Conservation (phyloP, 2,329 filamentous ascomycete genomes). For the Ilyonectria destructans region DNA sequence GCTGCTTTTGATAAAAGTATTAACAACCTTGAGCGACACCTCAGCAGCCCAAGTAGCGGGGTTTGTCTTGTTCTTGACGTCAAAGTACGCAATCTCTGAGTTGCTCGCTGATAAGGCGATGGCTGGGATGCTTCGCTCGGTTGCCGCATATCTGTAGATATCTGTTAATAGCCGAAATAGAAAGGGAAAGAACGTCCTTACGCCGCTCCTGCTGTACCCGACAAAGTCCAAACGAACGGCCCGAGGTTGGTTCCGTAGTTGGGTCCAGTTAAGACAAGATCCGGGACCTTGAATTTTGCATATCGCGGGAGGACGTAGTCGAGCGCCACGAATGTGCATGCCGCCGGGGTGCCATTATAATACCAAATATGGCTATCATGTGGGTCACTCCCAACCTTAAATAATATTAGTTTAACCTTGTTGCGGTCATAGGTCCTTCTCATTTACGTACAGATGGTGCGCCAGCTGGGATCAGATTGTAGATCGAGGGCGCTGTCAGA, state of each 20-base stretch:
- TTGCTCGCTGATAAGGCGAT: constrained; percentile 66
- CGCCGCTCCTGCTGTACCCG: constrained; percentile 65
- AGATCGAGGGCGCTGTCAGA: constrained; percentile 47
- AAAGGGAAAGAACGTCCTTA: constrained; percentile 24
- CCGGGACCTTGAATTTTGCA: constrained; percentile 64
- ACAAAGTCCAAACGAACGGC: constrained; percentile 68
- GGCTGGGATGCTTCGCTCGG: constrained; percentile 65
- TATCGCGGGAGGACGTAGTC: constrained; percentile 70
- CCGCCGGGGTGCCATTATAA: constrained; percentile 72
- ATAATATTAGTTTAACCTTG: neutral
- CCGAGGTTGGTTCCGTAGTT: constrained; percentile 71
- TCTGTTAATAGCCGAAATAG: neutral
- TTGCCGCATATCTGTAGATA: constrained; percentile 61
- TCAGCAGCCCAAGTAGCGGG: constrained; percentile 62
- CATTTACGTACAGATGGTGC: constrained; percentile 45
- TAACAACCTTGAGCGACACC: constrained; percentile 61
- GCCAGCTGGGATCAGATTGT: constrained; percentile 50
- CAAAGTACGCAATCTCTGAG: constrained; percentile 59
- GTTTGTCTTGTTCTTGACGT: constrained; percentile 58
- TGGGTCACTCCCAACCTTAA: constrained; percentile 64
- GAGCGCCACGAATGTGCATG: constrained; percentile 70
- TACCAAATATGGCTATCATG: constrained; percentile 71
- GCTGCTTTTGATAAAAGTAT: constrained; percentile 60
- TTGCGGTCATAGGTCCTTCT: neutral
- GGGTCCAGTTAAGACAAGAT: constrained; percentile 70